phyloP scores from a whole-genome alignment of 441 rosid genomes.

The Corymbia calophylla region DNA sequence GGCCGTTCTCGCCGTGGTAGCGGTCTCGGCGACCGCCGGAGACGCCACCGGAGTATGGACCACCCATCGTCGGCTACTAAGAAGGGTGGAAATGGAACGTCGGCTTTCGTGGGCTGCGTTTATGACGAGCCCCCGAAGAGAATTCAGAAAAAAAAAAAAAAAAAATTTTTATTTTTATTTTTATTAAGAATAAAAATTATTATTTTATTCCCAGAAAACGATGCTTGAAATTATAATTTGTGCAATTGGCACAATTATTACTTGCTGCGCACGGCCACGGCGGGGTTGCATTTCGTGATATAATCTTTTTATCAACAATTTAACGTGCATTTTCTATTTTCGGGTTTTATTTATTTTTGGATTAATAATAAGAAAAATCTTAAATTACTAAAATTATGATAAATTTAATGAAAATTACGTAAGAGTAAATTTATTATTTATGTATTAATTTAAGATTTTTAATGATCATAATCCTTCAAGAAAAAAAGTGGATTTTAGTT shows the following conservation, averaged over 20 bases:
- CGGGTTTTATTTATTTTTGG: background rate
- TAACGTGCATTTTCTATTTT: background rate
- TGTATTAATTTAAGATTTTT: no score
- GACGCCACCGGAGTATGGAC: constrained; percentile 10
- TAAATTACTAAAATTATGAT: no score
- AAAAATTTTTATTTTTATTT: no score
- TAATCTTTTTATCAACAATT: background rate
- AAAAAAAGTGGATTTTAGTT: background rate
- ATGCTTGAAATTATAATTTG: background rate
- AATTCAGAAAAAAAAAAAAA: no score
- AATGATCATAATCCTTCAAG: no score
- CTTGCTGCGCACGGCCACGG: background rate
- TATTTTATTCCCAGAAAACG: background rate
- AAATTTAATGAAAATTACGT: no score
- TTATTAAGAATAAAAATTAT: background rate
- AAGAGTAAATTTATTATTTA: no score
- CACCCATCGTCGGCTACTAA: background rate
- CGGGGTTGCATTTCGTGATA: background rate
- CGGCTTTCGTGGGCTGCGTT: background rate
- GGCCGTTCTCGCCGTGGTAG: constrained; percentile 3
- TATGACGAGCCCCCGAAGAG: background rate
- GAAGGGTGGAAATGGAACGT: background rate
- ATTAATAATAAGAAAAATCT: no score
- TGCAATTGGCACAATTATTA: no score
- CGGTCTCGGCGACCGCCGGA: constrained; percentile 23